Percentiles rank a stretch among this genome's conserved stretches.
Evolutionary conservation across 2,329 filamentous ascomycete genomes (phyloP).

Genomic region (Emydomyces testavorans): DNA sequence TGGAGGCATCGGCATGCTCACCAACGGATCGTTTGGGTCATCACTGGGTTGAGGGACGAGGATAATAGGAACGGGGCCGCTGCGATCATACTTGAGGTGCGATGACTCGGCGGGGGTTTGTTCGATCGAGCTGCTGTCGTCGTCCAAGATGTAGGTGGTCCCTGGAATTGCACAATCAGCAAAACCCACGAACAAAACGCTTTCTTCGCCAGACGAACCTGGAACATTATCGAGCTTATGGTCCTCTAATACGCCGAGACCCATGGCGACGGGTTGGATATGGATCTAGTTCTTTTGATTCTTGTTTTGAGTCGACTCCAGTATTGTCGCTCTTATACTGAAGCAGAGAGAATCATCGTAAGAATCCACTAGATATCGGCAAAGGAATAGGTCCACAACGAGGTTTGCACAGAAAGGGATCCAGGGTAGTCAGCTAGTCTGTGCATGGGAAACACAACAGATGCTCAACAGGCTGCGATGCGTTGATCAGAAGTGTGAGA

Average conservation of each 20-base stretch:
- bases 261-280: constrained; percentile 38
- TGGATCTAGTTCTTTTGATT: too few relatives aligned
- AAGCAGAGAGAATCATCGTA: too few relatives aligned
- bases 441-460: too few relatives aligned
- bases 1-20: constrained; percentile 26
- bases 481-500: too few relatives aligned
- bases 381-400: too few relatives aligned
- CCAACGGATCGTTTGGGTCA: constrained; percentile 78
- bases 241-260: constrained; percentile 63
- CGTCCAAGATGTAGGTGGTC: constrained; percentile 50
- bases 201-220: constrained; percentile 41
- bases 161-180: constrained; percentile 19
- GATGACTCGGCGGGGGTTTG: constrained; percentile 23
- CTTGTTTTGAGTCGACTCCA: too few relatives aligned
- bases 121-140: constrained; percentile 38
- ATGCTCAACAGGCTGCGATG: too few relatives aligned
- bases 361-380: too few relatives aligned
- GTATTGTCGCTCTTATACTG: too few relatives aligned
- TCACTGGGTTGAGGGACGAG: constrained; percentile 84
- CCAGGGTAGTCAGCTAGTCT: too few relatives aligned
- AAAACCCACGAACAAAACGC: not conserved
- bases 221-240: constrained; percentile 57
- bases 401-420: too few relatives aligned
- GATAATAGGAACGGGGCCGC: constrained; percentile 57
- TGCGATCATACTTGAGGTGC: constrained; percentile 60